Conservation (phyloP, 148 eudicot genomes). For the Fagopyrum esculentum region DNA sequence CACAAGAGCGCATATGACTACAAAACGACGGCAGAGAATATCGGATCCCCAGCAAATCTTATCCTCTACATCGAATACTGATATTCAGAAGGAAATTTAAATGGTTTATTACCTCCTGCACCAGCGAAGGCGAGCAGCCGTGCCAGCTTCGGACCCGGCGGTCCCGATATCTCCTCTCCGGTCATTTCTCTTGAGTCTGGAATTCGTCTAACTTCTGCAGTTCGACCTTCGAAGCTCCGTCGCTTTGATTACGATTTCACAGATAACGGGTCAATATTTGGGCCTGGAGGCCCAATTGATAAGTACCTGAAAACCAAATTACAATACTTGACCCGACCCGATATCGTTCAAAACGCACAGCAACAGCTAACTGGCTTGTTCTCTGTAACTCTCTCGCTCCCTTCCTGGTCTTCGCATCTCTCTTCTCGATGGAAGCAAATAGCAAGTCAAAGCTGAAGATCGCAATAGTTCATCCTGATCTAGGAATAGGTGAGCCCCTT, state of each 20-base stretch:
- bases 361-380: neutral
- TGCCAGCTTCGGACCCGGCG: constrained; percentile 36
- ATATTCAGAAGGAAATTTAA: neutral
- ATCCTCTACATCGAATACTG: neutral
- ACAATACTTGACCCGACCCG: constrained; percentile 2
- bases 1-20: constrained; percentile 25
- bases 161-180: constrained; percentile 31
- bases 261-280: constrained; percentile 3
- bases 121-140: constrained; percentile 47
- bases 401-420: neutral
- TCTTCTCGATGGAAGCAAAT: constrained; percentile 26
- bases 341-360: neutral
- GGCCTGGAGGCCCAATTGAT: constrained; percentile 3
- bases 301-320: neutral
- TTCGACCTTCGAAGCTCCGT: neutral
- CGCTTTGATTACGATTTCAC: neutral
- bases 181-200: constrained; percentile 14
- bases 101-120: constrained; percentile 32
- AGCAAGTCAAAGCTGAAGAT: constrained; percentile 46
- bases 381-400: neutral
- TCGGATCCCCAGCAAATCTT: neutral
- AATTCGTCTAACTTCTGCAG: neutral
- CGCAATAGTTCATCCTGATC: constrained; percentile 84
- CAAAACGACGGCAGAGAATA: constrained; percentile 10
- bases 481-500: constrained; percentile 59